Percentiles rank a stretch among this genome's conserved stretches.
These are phyloP conservation scores for Lentinula edodes DNA, from an alignment of 768 basidiomycete species.

Conservation along the genomic window DNA sequence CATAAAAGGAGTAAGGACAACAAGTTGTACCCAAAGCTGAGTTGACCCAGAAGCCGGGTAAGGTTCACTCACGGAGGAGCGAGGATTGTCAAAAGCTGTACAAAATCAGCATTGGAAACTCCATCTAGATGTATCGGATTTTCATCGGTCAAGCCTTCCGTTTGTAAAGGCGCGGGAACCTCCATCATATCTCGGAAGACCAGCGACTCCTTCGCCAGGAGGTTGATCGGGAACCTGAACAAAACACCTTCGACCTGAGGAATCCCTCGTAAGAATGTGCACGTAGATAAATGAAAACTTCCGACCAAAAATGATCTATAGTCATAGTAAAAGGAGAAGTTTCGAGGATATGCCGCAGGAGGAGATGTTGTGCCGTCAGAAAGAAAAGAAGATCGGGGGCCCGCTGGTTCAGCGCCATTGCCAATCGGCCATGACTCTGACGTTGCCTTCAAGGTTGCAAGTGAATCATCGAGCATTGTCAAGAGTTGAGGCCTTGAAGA, in stretches of 20 bases:
- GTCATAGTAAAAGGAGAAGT: neutral
- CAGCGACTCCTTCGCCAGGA: neutral
- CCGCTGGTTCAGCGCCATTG: too few species aligned
- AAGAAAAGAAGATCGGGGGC: neutral
- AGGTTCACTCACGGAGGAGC: neutral
- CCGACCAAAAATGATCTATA: neutral
- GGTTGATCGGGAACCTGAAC: neutral
- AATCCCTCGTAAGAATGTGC: too few species aligned
- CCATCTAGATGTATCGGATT: constrained; percentile 14
- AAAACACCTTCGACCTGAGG: neutral
- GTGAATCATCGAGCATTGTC: too few species aligned
- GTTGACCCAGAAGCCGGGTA: too few species aligned
- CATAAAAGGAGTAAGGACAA: too few species aligned
- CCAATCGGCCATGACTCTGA: too few species aligned
- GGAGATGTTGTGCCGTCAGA: neutral
- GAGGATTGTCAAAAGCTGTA: constrained; percentile 2
- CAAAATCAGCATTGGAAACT: constrained; percentile 16
- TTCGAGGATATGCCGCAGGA: neutral
- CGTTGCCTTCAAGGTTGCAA: too few species aligned
- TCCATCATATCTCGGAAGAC: constrained; percentile 1
- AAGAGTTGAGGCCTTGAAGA: too few species aligned
- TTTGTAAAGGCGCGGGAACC: neutral
- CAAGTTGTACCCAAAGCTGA: too few species aligned
- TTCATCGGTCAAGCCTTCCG: neutral
- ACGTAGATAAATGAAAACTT: neutral